phyloP scores from a whole-genome alignment of 306 rosid genomes.

The Prunus davidiana region DNA sequence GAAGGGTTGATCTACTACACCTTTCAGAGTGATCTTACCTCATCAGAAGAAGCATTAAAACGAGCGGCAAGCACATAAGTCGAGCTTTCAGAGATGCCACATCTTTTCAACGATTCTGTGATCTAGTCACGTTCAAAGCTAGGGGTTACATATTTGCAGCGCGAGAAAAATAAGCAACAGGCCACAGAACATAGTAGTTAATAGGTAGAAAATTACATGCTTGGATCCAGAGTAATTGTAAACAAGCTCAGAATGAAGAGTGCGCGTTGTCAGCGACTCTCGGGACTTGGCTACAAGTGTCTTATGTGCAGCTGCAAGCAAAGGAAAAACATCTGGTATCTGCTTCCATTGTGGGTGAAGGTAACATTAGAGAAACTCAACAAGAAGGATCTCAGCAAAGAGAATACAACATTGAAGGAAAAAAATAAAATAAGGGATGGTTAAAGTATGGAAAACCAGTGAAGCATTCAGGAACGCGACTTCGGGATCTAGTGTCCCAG shows the following conservation, averaged over 20 bases:
- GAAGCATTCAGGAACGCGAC: constrained; percentile 78
- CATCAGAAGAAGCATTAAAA: constrained; percentile 68
- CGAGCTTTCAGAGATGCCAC: constrained; percentile 72
- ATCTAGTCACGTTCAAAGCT: constrained; percentile 48
- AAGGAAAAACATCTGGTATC: constrained; percentile 83
- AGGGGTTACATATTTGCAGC: constrained; percentile 23
- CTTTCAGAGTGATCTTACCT: constrained; percentile 40
- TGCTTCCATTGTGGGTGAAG: constrained; percentile 34
- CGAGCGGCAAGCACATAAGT: constrained; percentile 74
- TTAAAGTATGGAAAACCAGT: constrained; percentile 45
- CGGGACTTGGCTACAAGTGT: constrained; percentile 68
- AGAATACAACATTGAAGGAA: background rate
- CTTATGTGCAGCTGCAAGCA: constrained; percentile 80
- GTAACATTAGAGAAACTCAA: constrained; percentile 23
- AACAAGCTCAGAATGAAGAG: constrained; percentile 94
- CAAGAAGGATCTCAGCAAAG: background rate
- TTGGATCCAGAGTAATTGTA: constrained; percentile 89
- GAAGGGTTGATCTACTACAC: background rate
- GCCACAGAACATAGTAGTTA: background rate
- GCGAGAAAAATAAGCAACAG: constrained; percentile 8
- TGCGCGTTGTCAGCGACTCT: constrained; percentile 75
- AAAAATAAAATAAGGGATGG: background rate
- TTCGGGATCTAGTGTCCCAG: constrained; percentile 85
- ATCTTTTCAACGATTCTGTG: constrained; percentile 84
- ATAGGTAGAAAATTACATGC: constrained; percentile 46